Evolutionary conservation across 441 rosid species (phyloP), one percentile per base, ranked within the genome.

Genomic region (Populus hybrid): DNA sequence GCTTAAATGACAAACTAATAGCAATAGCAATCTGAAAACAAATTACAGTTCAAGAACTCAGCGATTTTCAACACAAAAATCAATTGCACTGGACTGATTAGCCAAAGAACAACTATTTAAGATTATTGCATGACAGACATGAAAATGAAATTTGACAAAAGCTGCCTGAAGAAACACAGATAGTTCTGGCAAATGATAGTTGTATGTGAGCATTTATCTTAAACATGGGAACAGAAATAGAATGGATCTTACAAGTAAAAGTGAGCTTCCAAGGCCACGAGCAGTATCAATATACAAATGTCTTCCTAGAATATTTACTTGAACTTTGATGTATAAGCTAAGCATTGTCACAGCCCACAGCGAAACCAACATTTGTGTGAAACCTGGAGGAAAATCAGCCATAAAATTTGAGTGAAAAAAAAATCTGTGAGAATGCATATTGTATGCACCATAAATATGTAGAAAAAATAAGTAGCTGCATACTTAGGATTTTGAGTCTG

Each of bases 301-400:
- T 86, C 98, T 90, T 76, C 98, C 99, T 28, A 96, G 85, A 83
- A 96, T 93, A 86, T 94, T 96, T 84, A 94, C 94, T 88, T 94
- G 99, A 84, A 93, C 94, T 85, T 92, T 90, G 81, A 91, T 85
- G 82, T 93, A 96, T 81, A 96, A 89, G 89, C 90, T 90, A 63
- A 96, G 93, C 84, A 93, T 79, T 21, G 94, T 92, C 76, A 91
- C 91, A 4, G 97, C 87, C 98, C 98, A 94, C 65, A 96, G 80
- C 20, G 97, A 90, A 77, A 88, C 89, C 82, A 78, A 86, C 94
- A 93, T 80, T 88, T 87, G 92, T 21, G 99, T 90, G 75, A 96
- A 96, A 89, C 98, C 99, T 96, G 89, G 66, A 83, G 50, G 76
- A 78, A 50, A 21, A 75, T 31, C 74, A 71, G 1, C 74, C 18